Evolutionary conservation across 225 moss, liverwort and hornwort genomes (phyloP).

Genomic region (Pseudisothecium myosuroides): DNA sequence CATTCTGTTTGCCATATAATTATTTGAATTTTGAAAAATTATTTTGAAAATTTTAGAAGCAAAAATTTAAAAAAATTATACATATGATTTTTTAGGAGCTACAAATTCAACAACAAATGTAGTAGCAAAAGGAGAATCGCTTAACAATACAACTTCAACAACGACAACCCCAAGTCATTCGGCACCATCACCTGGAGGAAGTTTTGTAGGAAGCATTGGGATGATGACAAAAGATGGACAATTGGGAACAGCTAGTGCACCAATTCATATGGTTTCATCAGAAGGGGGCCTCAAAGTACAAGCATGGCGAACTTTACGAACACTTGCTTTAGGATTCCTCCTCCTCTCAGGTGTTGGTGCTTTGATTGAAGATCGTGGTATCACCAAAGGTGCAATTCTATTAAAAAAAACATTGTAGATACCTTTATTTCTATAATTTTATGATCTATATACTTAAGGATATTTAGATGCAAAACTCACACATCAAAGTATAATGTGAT

Average conservation of each 20-base stretch:
- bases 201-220: not conserved
- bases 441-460: too few species aligned
- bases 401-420: not conserved
- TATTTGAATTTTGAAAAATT: not conserved
- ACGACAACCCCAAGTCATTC: not conserved
- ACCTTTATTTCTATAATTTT: not conserved
- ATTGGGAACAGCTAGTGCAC: conserved; percentile 12
- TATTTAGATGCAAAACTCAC: not conserved
- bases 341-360: conserved; percentile 72
- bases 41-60: not conserved
- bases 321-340: conserved; percentile 62
- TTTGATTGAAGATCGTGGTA: conserved; percentile 69
- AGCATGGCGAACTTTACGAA: conserved; percentile 65
- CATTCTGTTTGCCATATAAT: too few species aligned
- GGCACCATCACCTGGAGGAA: not conserved
- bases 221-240: not conserved
- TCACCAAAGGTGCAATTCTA: conserved; percentile 54
- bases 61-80: not conserved
- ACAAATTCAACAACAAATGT: not conserved
- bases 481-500: not conserved
- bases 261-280: conserved; percentile 45
- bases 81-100: not conserved
- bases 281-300: conserved; percentile 78
- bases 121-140: not conserved
- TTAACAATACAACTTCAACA: not conserved